Evolutionary conservation across 2,329 filamentous ascomycete species (phyloP).

Genomic region (Purpureocillium lavendulum): DNA sequence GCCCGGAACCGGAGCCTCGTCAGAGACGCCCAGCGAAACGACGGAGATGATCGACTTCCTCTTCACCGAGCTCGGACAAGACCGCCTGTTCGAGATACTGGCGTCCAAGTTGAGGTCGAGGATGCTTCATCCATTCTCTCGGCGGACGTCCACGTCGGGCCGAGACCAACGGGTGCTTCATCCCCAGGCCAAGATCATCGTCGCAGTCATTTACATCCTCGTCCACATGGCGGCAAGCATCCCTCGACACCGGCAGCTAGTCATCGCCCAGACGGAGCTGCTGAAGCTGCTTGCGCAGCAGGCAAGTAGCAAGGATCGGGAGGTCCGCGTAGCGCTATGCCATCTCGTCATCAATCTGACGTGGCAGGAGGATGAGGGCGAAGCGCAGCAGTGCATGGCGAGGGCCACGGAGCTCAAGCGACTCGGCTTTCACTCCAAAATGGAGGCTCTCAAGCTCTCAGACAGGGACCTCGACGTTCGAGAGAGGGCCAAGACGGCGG

Average conservation of each 20-base stretch:
- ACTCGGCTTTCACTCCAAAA: constrained; percentile 60
- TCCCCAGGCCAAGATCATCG: constrained; percentile 62
- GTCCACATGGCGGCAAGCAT: constrained; percentile 82
- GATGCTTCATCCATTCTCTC: constrained; percentile 43
- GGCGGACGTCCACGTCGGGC: constrained; percentile 24
- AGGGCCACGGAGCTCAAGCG: constrained; percentile 62
- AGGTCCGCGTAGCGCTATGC: constrained; percentile 70
- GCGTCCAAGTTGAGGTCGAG: constrained; percentile 65
- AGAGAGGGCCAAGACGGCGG: constrained; percentile 73
- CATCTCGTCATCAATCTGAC: constrained; percentile 83
- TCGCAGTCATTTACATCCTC: constrained; percentile 71
- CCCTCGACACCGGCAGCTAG: constrained; percentile 66
- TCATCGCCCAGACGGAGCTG: constrained; percentile 69
- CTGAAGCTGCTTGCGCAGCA: constrained; percentile 66
- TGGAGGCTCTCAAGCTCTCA: constrained; percentile 50
- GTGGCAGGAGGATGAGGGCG: constrained; percentile 67
- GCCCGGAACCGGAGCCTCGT: constrained; percentile 34
- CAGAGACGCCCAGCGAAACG: constrained; percentile 42
- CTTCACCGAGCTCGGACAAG: constrained; percentile 65
- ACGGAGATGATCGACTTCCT: constrained; percentile 78
- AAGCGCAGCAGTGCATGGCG: constrained; percentile 55
- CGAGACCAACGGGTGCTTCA: constrained; percentile 43
- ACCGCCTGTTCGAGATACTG: constrained; percentile 73
- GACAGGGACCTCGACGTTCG: constrained; percentile 76
- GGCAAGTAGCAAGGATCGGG: constrained; percentile 62